phyloP scores from a whole-genome alignment of 805 yeast species.

The Metschnikowia kunwiensis region DNA sequence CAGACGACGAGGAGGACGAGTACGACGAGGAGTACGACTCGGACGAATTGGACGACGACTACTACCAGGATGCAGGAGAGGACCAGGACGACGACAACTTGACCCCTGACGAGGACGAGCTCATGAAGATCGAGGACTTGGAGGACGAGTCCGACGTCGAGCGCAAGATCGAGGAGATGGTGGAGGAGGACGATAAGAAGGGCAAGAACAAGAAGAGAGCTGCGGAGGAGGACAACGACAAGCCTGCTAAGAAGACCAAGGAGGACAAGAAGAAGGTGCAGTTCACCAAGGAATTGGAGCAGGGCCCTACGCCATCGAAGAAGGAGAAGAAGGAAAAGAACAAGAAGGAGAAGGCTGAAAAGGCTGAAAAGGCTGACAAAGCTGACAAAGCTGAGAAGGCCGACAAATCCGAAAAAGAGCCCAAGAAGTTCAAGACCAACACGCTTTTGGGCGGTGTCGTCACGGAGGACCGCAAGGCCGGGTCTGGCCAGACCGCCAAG shows the following conservation, averaged over 20 bases:
- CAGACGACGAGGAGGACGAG: conserved; percentile 46
- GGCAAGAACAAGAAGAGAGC: conserved; percentile 31
- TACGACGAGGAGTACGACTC: conserved; percentile 44
- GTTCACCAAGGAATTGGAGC: conserved; percentile 87
- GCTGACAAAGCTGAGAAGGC: conserved; percentile 16
- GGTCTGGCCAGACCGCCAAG: conserved; percentile 87
- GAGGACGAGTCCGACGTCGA: conserved; percentile 71
- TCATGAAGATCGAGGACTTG: conserved; percentile 56
- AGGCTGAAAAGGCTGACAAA: conserved; percentile 20
- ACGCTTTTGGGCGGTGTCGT: conserved; percentile 90
- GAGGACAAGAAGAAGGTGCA: conserved; percentile 69
- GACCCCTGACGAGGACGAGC: conserved; percentile 76
- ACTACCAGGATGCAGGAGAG: conserved; percentile 47
- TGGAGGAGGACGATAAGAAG: conserved; percentile 49
- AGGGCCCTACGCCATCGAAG: conserved; percentile 75
- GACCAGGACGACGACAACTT: conserved; percentile 53
- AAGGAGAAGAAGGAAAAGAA: conserved; percentile 17
- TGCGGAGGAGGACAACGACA: conserved; percentile 32
- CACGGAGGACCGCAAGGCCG: conserved; percentile 87
- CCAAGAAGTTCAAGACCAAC: conserved; percentile 63
- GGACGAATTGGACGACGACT: conserved; percentile 32
- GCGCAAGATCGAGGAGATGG: conserved; percentile 69
- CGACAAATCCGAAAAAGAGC: conserved; percentile 12
- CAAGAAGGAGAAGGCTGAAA: conserved; percentile 22
- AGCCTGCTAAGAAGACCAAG: conserved; percentile 39